phyloP scores from a whole-genome alignment of 163 green algal species.

The Scenedesmus sp. region DNA sequence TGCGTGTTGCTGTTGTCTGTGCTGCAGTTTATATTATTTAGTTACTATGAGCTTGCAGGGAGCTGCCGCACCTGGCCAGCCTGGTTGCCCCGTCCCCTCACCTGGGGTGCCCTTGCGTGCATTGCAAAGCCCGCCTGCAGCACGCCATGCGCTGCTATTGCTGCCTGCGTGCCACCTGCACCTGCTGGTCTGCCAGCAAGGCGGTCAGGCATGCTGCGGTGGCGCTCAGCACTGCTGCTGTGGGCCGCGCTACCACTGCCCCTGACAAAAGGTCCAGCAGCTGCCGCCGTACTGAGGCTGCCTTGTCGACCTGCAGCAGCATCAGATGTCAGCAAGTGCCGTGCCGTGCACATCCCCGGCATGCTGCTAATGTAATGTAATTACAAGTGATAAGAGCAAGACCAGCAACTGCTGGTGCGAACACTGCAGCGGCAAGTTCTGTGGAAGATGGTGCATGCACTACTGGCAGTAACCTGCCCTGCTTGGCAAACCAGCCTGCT shows the following conservation, averaged over 20 bases:
- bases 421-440: too few relatives aligned
- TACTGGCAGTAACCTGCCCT: background rate
- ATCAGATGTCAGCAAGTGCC: background rate
- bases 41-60: too few relatives aligned
- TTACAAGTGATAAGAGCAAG: too few relatives aligned
- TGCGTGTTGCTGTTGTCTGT: background rate
- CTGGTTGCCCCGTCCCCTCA: background rate
- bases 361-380: too few relatives aligned
- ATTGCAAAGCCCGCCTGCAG: conserved; percentile 18
- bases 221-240: background rate
- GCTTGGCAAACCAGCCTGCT: background rate
- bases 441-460: background rate
- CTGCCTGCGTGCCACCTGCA: conserved; percentile 26
- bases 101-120: background rate
- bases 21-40: too few relatives aligned
- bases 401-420: too few relatives aligned
- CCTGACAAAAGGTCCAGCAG: conserved; percentile 14
- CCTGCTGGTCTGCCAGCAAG: conserved; percentile 1
- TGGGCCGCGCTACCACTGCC: conserved; percentile 34
- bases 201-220: conserved; percentile 16
- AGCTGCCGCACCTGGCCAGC: too few relatives aligned
- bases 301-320: conserved; percentile 38
- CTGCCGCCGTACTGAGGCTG: conserved; percentile 27
- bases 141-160: conserved; percentile 27
- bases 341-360: too few relatives aligned